phyloP scores from a whole-genome alignment of 1,284 basidiomycete species.

The Fomitopsis schrenkii region DNA sequence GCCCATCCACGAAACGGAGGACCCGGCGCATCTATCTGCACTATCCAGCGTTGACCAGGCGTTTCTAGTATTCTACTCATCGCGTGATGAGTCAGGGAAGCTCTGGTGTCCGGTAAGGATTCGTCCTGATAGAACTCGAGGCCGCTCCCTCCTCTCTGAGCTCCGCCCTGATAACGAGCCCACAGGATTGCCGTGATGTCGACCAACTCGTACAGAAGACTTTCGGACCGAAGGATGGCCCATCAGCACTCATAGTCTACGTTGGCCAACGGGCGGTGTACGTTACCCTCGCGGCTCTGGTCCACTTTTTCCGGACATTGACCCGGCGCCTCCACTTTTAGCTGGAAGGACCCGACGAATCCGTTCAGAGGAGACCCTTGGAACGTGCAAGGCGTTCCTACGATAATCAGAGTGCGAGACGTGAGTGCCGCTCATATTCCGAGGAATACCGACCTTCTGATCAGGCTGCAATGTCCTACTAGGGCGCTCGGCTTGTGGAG shows the following conservation, averaged over 20 bases:
- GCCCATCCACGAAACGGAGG: conserved; percentile 29
- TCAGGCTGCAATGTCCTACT: not conserved
- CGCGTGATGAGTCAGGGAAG: conserved; percentile 40
- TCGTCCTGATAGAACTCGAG: conserved; percentile 2
- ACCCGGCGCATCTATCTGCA: conserved; percentile 32
- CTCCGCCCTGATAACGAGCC: conserved; percentile 15
- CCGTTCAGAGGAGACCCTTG: conserved; percentile 62
- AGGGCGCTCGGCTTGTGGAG: conserved; percentile 53
- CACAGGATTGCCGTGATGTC: conserved; percentile 70
- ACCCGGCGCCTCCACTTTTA: conserved; percentile 23
- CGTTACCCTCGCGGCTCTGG: conserved; percentile 25
- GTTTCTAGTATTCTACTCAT: conserved; percentile 66
- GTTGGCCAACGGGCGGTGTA: conserved; percentile 70
- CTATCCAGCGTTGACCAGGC: conserved; percentile 32
- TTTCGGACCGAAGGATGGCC: conserved; percentile 50
- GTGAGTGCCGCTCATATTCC: conserved; percentile 39
- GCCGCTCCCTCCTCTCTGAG: not conserved
- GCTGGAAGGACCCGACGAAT: conserved; percentile 67
- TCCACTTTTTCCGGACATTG: not conserved
- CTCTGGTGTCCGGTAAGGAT: conserved; percentile 67
- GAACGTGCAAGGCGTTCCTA: conserved; percentile 65
- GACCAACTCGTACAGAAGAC: conserved; percentile 55
- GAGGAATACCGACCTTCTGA: not conserved
- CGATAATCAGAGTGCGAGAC: conserved; percentile 64
- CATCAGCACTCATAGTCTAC: conserved; percentile 65